These are phyloP conservation scores for Fusarium penzigii DNA, from an alignment of 2,329 filamentous ascomycete genomes.

Conservation along the genomic window DNA sequence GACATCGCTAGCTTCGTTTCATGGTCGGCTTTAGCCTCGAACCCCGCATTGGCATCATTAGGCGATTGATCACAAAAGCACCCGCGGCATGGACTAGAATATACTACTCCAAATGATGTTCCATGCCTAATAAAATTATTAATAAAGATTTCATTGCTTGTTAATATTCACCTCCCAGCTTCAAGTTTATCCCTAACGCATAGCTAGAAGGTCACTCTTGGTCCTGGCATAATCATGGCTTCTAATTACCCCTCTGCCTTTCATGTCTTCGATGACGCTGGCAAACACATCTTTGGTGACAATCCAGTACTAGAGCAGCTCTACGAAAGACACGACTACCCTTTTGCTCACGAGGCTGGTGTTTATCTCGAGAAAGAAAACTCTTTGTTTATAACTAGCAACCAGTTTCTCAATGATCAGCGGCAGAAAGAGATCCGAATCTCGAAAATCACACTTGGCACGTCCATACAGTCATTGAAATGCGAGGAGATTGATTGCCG, in stretches of 20 bases:
- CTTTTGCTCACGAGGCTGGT: constrained; percentile 52
- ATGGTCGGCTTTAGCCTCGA: too few species aligned
- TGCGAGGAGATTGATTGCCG: constrained; percentile 37
- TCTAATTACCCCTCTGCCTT: constrained; percentile 2
- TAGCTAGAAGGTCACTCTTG: too few species aligned
- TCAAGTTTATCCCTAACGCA: too few species aligned
- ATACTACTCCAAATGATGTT: too few species aligned
- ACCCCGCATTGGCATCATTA: too few species aligned
- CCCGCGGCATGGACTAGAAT: too few species aligned
- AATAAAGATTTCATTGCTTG: too few species aligned
- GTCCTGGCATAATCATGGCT: not conserved
- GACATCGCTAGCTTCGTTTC: too few species aligned
- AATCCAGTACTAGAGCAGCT: constrained; percentile 39
- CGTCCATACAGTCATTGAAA: constrained; percentile 8
- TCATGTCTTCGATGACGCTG: constrained; percentile 13
- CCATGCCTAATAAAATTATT: too few species aligned
- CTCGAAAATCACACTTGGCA: constrained; percentile 26
- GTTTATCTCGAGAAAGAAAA: constrained; percentile 34
- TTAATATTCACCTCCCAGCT: too few species aligned
- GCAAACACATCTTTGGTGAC: constrained; percentile 34
- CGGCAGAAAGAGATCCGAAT: constrained; percentile 32
- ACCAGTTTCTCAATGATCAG: constrained; percentile 26
- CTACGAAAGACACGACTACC: constrained; percentile 39
- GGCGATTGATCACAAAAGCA: too few species aligned
- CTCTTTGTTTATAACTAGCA: constrained; percentile 37